Evolutionary conservation across 2,329 filamentous ascomycete genomes (phyloP), one percentile per base, ranked within the genome.

Genomic region (Epichloe aotearoae): DNA sequence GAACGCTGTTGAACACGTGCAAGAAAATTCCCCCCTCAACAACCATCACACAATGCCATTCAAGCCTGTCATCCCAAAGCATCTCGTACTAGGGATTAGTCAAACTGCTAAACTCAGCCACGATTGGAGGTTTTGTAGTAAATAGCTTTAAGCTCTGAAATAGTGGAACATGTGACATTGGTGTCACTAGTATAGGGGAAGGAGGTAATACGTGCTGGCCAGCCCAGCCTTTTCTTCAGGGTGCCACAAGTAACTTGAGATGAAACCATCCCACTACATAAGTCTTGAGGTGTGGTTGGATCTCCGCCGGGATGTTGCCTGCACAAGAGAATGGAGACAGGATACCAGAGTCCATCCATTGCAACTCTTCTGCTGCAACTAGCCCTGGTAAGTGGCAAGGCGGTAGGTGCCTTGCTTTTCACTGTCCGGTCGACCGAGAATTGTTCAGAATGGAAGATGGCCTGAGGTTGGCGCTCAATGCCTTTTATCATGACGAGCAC

Each of bases 251-350:
- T 8, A 42, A 56, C 38, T 54, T 55, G 54, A 51, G 52, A 54
- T 53, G 54, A 50, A 52, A 54, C 50, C 39, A 45, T 53, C 37
- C 43, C 38, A 33, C 19, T 14, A n/a, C n/a, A n/a, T n/a, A 20
- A 23, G 14, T 33, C 34, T 47, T 47, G 44, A 45, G 23, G 37
- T 30, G 19, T 45, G 52, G 33, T 46, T 45, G 30, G 52, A 57
- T 56, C 53, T 50, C 46, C 51, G 42, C 50, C 53, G 51, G 54
- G 51, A 51, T 53, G 37, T 41, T 37, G 40, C 44, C 44, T 48
- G 44, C 43, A 49, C 15, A 23, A 38, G 19, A 30, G 37, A 19
- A 49, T 41, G 39, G 47, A 19, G 47, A 49, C 30, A 42, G 19
- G 33, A 11, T n/a, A 17, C 17, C n/a, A 26, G 6, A n/a, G 37